Evolutionary conservation across 1,284 basidiomycete species (phyloP).

Genomic region (Ustilago curta): DNA sequence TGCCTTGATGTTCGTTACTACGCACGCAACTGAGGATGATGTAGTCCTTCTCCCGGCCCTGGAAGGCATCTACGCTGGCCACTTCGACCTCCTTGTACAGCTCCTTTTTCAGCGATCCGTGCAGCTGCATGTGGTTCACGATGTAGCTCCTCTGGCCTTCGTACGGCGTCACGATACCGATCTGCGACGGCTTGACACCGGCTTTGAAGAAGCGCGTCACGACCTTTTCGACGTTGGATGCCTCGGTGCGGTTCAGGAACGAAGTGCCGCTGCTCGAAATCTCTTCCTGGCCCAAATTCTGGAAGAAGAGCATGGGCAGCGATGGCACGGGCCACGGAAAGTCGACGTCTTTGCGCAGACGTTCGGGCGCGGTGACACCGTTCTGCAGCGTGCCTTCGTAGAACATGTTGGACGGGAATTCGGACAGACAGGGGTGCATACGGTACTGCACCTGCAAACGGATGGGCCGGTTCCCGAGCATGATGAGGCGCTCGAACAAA

Average conservation of each 20-base stretch:
- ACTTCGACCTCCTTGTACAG: conserved; percentile 99
- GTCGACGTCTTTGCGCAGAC: conserved; percentile 95
- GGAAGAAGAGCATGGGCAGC: conserved; percentile 99
- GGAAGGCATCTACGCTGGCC: conserved; percentile 98
- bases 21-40: conserved; percentile 99
- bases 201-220: conserved; percentile 99
- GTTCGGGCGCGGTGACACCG: conserved; percentile 97
- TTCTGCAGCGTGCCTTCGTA: conserved; percentile 99
- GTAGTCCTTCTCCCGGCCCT: conserved; percentile 99
- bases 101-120: conserved; percentile 97
- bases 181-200: conserved; percentile 92
- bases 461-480: conserved; percentile 94
- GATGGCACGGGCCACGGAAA: conserved; percentile 99
- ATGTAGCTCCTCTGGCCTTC: conserved; percentile 99
- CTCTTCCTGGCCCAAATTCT: conserved; percentile 98
- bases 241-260: conserved; percentile 98
- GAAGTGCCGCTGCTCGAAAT: conserved; percentile 98
- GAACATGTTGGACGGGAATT: conserved; percentile 99
- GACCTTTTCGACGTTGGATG: conserved; percentile 99
- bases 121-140: conserved; percentile 99
- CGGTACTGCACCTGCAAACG: conserved; percentile 99
- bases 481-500: conserved; percentile 94
- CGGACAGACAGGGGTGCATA: conserved; percentile 99
- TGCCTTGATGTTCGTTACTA: conserved; percentile 99
- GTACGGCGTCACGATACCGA: conserved; percentile 98